A percentile compares a stretch with the other conserved stretches of the same genome.
Evolutionary conservation across 2,329 filamentous ascomycete species (phyloP).

Genomic region (Paecilomyces dactylethromorphus): DNA sequence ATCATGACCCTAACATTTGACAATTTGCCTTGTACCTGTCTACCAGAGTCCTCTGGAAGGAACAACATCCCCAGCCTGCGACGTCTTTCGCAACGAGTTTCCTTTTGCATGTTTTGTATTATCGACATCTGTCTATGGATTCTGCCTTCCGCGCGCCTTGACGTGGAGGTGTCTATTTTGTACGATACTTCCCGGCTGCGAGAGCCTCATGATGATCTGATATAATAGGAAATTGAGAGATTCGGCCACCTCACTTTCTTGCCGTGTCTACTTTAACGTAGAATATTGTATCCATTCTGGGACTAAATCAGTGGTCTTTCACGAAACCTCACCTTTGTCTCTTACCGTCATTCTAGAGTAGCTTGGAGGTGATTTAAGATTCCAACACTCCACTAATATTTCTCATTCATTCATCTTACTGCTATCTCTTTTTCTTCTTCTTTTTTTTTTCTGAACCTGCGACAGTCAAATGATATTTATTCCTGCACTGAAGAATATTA

Average conservation of each 20-base stretch:
- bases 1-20: conserved; percentile 23
- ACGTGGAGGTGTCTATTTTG: conserved; percentile 9
- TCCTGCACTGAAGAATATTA: too few species aligned
- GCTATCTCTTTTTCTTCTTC: too few species aligned
- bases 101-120: conserved; percentile 16
- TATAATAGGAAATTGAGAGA: conserved; percentile 33
- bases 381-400: too few species aligned
- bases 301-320: neutral
- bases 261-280: neutral
- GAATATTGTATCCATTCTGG: neutral
- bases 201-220: conserved; percentile 25
- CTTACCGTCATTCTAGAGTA: neutral
- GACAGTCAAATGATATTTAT: too few species aligned
- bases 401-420: too few species aligned
- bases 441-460: too few species aligned
- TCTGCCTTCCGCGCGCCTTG: conserved; percentile 8
- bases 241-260: conserved; percentile 35
- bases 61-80: conserved; percentile 17
- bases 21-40: conserved; percentile 21
- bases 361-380: neutral
- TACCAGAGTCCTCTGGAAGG: conserved; percentile 6
- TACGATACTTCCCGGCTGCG: conserved; percentile 11
- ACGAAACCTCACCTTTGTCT: neutral
- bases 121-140: conserved; percentile 4
- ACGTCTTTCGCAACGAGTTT: conserved; percentile 23